Evolutionary conservation across 1,284 basidiomycete genomes (phyloP).

Genomic region (Trametes pubescens): DNA sequence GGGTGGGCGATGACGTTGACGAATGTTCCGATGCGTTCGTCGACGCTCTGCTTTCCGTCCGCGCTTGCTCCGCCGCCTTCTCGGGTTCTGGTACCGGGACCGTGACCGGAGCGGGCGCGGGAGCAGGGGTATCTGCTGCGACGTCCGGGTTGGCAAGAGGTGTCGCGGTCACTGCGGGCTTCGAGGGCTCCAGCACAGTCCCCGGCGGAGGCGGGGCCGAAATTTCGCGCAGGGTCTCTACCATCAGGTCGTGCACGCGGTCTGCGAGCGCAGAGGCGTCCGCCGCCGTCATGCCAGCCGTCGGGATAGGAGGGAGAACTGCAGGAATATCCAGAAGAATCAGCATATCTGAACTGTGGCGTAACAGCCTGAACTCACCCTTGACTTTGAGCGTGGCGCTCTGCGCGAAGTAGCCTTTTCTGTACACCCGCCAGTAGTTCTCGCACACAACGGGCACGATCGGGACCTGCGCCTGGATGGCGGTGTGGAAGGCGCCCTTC

Average conservation of each 20-base stretch:
- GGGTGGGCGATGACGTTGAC: constrained; percentile 46
- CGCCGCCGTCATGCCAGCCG: constrained; percentile 67
- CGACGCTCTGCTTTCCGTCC: constrained; percentile 44
- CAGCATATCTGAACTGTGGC: neutral
- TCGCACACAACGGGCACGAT: constrained; percentile 94
- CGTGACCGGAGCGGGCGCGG: constrained; percentile 19
- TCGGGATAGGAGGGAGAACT: constrained; percentile 85
- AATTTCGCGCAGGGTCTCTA: constrained; percentile 71
- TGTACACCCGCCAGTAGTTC: constrained; percentile 92
- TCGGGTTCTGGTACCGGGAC: constrained; percentile 13
- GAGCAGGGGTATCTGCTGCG: constrained; percentile 11
- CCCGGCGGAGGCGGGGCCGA: constrained; percentile 54
- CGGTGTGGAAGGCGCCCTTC: constrained; percentile 98
- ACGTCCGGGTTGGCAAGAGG: constrained; percentile 20
- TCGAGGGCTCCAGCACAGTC: constrained; percentile 29
- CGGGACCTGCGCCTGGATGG: constrained; percentile 88
- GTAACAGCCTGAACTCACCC: constrained; percentile 60
- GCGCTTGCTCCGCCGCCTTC: constrained; percentile 22
- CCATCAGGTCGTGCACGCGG: constrained; percentile 77
- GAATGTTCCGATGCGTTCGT: constrained; percentile 49
- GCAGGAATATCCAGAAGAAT: constrained; percentile 10
- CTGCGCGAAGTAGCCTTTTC: constrained; percentile 75
- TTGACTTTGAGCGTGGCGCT: constrained; percentile 81
- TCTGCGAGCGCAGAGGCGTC: constrained; percentile 72
- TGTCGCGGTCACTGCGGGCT: constrained; percentile 25